phyloP scores from a whole-genome alignment of 495 filamentous ascomycete genomes.

The Cryomyces minteri region DNA sequence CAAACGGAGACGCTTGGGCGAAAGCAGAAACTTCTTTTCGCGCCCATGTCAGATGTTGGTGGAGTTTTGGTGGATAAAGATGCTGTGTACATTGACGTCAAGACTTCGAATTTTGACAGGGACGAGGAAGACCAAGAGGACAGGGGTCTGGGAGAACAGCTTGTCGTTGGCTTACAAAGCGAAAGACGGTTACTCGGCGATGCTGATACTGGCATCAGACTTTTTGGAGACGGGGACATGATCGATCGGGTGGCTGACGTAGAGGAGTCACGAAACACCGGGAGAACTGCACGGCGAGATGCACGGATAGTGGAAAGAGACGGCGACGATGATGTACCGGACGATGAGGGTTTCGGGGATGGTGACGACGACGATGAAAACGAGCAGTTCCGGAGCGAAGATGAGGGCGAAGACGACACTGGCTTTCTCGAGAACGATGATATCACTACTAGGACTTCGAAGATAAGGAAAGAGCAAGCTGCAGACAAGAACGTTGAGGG shows the following conservation, averaged over 20 bases:
- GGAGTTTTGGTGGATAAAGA: conserved; percentile 73
- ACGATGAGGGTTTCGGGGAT: conserved; percentile 19
- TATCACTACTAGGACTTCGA: conserved; percentile 20
- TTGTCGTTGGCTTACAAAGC: conserved; percentile 76
- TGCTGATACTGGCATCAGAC: conserved; percentile 56
- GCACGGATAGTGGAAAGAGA: conserved; percentile 41
- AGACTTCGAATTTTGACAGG: conserved; percentile 58
- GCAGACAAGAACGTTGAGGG: conserved; percentile 35
- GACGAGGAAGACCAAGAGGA: conserved; percentile 42
- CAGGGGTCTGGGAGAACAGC: conserved; percentile 76
- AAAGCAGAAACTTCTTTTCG: conserved; percentile 94
- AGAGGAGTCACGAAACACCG: conserved; percentile 34
- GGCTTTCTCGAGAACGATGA: conserved; percentile 26
- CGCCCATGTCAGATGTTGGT: conserved; percentile 94
- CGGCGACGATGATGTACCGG: conserved; percentile 27
- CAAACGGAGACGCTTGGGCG: conserved; percentile 57
- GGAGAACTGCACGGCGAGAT: conserved; percentile 50
- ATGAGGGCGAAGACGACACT: conserved; percentile 39
- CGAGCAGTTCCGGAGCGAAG: conserved; percentile 32
- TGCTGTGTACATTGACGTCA: conserved; percentile 63
- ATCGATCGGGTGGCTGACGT: conserved; percentile 38
- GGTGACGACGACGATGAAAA: conserved; percentile 30
- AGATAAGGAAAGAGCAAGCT: conserved; percentile 24
- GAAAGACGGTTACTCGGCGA: conserved; percentile 71
- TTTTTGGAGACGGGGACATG: conserved; percentile 62